phyloP scores from a whole-genome alignment of 352 stramenopile genomes.

The Phytophthora macrochlamydospora region DNA sequence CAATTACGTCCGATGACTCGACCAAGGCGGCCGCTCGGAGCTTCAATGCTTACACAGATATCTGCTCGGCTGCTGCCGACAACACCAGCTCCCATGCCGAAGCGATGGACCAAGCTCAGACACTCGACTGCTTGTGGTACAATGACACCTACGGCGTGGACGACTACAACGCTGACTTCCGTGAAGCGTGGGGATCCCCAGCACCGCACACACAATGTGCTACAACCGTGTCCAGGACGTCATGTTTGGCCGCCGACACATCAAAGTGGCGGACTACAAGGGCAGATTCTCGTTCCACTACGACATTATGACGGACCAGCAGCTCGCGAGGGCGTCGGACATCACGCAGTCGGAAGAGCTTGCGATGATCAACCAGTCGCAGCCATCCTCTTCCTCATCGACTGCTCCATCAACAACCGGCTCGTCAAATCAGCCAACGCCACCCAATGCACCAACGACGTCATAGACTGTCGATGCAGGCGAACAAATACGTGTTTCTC shows the following conservation, averaged over 20 bases:
- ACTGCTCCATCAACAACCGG: conserved; percentile 3
- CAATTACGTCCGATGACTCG: conserved; percentile 15
- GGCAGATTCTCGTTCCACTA: conserved; percentile 32
- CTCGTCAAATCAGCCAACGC: background rate
- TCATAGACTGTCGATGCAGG: background rate
- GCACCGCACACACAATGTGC: conserved; percentile 38
- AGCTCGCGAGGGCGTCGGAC: conserved; percentile 27
- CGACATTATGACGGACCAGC: conserved; percentile 25
- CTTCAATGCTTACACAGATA: conserved; percentile 45
- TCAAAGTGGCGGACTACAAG: conserved; percentile 22
- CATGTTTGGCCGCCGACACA: conserved; percentile 12
- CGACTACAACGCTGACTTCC: conserved; percentile 46
- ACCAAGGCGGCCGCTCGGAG: conserved; percentile 41
- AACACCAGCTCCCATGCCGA: conserved; percentile 18
- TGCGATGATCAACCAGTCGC: conserved; percentile 13
- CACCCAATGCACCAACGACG: background rate
- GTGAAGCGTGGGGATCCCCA: conserved; percentile 37
- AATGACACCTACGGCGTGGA: conserved; percentile 48
- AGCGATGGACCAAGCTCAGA: conserved; percentile 52
- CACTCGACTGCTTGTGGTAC: conserved; percentile 65
- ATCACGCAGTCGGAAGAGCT: conserved; percentile 23
- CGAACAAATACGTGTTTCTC: background rate
- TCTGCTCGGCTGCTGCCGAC: conserved; percentile 18
- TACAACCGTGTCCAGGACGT: conserved; percentile 37
- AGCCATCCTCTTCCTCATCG: background rate